Conservation (phyloP, 2,329 filamentous ascomycete genomes). For the Botrytis galanthina region DNA sequence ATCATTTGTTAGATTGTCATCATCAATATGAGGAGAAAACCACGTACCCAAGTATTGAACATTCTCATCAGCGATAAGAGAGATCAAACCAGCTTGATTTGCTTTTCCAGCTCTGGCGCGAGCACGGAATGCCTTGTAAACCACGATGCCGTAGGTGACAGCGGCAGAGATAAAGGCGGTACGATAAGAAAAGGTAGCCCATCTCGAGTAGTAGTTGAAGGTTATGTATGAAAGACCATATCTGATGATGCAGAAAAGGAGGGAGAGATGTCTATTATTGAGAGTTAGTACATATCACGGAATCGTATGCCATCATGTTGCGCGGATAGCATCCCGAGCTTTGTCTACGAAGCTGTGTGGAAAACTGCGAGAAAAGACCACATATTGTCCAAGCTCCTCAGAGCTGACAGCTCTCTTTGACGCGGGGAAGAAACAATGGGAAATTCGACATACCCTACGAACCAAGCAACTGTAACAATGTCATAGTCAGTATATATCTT, state of each 20-base stretch:
- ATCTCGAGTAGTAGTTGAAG: slow-evolving; percentile 78
- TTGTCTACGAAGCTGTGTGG: background rate
- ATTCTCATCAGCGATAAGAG: slow-evolving; percentile 84
- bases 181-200: slow-evolving; percentile 83
- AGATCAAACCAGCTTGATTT: slow-evolving; percentile 55
- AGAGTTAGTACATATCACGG: background rate
- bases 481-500: slow-evolving; percentile 24
- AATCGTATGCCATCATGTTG: slow-evolving; percentile 15
- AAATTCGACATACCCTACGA: slow-evolving; percentile 65
- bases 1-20: slow-evolving; percentile 24
- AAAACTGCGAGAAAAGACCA: slow-evolving; percentile 2
- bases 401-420: slow-evolving; percentile 19
- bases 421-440: slow-evolving; percentile 18
- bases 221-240: slow-evolving; percentile 84
- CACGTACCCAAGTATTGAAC: slow-evolving; percentile 90
- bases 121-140: slow-evolving; percentile 94
- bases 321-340: slow-evolving; percentile 24
- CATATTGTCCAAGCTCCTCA: slow-evolving; percentile 21
- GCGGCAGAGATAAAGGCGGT: slow-evolving; percentile 86
- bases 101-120: slow-evolving; percentile 71
- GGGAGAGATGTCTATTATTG: slow-evolving; percentile 70
- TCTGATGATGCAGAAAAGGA: slow-evolving; percentile 78
- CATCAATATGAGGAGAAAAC: slow-evolving; percentile 9
- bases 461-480: slow-evolving; percentile 65
- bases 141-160: slow-evolving; percentile 93